Evolutionary conservation across 2,329 filamentous ascomycete genomes (phyloP).

Genomic region (Fusarium hostae): DNA sequence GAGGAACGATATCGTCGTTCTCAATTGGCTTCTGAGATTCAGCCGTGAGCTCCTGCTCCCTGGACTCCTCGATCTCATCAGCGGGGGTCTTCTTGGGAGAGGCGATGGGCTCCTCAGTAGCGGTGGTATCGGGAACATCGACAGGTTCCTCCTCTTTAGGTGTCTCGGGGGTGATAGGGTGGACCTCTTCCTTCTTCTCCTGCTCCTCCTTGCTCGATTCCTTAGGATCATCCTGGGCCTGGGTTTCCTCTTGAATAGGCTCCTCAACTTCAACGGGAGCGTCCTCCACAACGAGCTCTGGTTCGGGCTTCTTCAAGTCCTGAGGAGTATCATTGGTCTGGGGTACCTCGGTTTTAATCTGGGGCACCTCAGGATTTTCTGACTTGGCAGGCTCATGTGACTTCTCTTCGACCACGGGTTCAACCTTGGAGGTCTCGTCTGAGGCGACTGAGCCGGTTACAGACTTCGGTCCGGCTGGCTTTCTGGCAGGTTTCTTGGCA

Average conservation of each 20-base stretch:
- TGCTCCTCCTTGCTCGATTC: conserved; percentile 6
- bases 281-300: conserved; percentile 16
- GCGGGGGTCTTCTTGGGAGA: background rate
- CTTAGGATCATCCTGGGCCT: conserved; percentile 8
- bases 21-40: conserved; percentile 14
- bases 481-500: conserved; percentile 34
- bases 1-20: conserved; percentile 15
- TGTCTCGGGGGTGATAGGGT: conserved; percentile 6
- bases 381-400: conserved; percentile 9
- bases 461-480: conserved; percentile 12
- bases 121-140: conserved; percentile 6
- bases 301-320: conserved; percentile 2
- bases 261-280: conserved; percentile 30
- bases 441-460: conserved; percentile 5
- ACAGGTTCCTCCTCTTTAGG: conserved; percentile 2
- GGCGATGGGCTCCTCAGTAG: conserved; percentile 20
- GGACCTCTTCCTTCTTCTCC: background rate
- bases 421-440: conserved; percentile 2
- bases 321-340: background rate
- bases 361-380: conserved; percentile 6
- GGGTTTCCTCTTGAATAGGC: conserved; percentile 6
- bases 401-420: conserved; percentile 13
- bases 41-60: background rate
- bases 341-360: background rate
- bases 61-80: conserved; percentile 11